Conservation (phyloP, 345 rosid species). For the Noccaea bulbosa region DNA sequence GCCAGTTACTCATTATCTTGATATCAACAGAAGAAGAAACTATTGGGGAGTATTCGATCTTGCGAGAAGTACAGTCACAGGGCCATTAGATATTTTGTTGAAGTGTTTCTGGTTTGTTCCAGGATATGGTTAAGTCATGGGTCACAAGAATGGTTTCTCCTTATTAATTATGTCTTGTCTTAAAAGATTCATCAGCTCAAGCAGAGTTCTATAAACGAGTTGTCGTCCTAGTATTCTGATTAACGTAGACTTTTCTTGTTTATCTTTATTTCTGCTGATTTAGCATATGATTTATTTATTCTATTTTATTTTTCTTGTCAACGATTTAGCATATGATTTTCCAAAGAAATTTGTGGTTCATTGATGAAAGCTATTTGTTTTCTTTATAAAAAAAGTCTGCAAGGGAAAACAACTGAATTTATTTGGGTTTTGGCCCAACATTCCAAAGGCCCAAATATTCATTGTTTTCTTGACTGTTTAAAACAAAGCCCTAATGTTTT, state of each 20-base stretch:
- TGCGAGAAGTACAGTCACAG: slow-evolving; percentile 13
- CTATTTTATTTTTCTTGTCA: too few species aligned
- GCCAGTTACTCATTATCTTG: neutral
- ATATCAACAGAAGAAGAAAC: neutral
- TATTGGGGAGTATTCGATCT: slow-evolving; percentile 17
- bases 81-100: slow-evolving; percentile 7
- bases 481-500: neutral
- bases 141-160: neutral
- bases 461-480: neutral
- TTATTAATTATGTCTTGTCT: neutral
- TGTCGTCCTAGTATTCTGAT: neutral
- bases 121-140: slow-evolving; percentile 14
- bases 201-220: neutral
- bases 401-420: too few species aligned
- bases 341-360: neutral
- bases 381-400: neutral
- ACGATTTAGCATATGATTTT: neutral
- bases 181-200: neutral
- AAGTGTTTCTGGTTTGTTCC: slow-evolving; percentile 34
- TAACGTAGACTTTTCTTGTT: neutral
- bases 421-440: too few species aligned
- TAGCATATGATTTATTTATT: neutral
- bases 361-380: neutral
- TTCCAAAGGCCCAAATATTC: neutral
- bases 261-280: neutral